Conservation (phyloP, 441 rosid species). For the Populus tomentosa region DNA sequence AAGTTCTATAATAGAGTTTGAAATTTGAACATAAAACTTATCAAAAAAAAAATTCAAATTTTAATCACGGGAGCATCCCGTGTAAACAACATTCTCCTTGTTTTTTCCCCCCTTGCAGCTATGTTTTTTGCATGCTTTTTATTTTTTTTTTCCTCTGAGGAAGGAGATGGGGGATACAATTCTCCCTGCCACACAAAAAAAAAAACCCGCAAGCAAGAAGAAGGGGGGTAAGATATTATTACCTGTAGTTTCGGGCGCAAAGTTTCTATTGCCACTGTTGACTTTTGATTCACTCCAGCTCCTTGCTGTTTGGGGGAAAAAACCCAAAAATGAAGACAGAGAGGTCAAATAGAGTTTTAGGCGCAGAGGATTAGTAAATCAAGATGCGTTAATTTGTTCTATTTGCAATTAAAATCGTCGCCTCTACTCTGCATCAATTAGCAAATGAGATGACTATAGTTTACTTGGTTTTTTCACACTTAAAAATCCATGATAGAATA, state of each 20-base stretch:
- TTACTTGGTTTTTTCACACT: too few species aligned
- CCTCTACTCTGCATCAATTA: background rate
- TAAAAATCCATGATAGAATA: too few species aligned
- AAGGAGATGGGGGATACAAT: background rate
- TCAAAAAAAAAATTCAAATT: background rate
- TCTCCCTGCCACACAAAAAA: background rate
- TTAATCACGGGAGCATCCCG: background rate
- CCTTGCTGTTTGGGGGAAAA: conserved; percentile 48
- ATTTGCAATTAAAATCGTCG: background rate
- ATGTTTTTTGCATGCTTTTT: too few species aligned
- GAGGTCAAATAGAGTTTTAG: background rate
- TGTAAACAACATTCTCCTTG: background rate
- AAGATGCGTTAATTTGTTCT: background rate
- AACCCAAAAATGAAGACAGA: background rate
- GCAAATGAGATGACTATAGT: too few species aligned
- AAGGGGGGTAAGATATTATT: background rate
- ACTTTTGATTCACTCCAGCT: conserved; percentile 39
- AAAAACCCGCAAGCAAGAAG: background rate
- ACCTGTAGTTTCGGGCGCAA: conserved; percentile 70
- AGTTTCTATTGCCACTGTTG: conserved; percentile 50
- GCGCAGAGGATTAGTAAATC: background rate
- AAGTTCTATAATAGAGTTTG: too few species aligned
- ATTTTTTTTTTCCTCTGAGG: background rate
- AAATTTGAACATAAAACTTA: too few species aligned
- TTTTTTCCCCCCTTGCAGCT: too few species aligned